Conservation (phyloP, 371 early-diverging fungal species). For the Chytridium lagenaria region DNA sequence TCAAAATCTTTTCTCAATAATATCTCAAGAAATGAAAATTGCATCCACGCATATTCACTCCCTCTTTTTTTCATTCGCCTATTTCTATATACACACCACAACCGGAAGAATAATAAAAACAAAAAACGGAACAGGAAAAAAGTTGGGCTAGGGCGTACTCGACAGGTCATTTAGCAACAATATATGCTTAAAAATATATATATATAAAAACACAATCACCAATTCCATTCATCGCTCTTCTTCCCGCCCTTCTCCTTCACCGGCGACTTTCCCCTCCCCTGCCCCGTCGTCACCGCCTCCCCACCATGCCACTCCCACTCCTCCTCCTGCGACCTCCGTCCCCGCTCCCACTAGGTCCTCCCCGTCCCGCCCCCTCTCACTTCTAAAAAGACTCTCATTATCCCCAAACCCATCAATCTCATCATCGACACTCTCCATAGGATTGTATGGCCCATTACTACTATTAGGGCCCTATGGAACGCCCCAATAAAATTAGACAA, state of each 20-base stretch:
- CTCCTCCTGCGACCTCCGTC: background rate
- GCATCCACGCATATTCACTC: too few species aligned
- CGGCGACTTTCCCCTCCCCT: background rate
- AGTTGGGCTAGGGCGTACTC: too few species aligned
- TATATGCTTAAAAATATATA: too few species aligned
- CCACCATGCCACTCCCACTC: slow-evolving; percentile 11
- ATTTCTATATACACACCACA: too few species aligned
- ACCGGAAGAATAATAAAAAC: too few species aligned
- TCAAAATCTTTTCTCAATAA: too few species aligned
- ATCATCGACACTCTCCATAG: slow-evolving; percentile 11
- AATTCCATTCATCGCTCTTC: background rate
- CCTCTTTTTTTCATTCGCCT: too few species aligned
- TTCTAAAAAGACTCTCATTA: background rate
- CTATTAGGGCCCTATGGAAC: background rate
- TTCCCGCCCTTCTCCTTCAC: background rate
- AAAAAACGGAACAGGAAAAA: too few species aligned
- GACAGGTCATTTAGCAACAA: too few species aligned
- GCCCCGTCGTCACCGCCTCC: background rate
- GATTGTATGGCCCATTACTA: background rate
- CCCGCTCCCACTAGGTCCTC: background rate
- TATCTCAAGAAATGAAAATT: too few species aligned
- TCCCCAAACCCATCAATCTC: background rate
- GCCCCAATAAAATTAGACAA: too few species aligned
- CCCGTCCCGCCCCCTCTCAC: background rate
- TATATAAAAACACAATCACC: background rate